Conservation (phyloP, 2,329 filamentous ascomycete genomes). For the Geoglossum cookeanum region DNA sequence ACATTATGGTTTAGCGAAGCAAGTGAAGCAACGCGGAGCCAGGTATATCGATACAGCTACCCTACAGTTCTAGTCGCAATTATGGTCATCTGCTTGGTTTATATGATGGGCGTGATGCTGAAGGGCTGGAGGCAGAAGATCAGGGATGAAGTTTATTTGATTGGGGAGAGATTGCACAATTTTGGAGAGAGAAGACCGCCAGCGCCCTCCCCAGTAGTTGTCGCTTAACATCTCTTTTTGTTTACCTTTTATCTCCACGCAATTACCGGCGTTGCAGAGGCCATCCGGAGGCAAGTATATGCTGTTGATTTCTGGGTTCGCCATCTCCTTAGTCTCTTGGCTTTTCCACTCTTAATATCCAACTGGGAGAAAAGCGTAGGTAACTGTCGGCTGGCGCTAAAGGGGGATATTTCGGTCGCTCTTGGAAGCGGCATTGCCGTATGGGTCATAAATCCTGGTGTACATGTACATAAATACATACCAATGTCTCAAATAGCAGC, state of each 20-base stretch:
- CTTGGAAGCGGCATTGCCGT: no score
- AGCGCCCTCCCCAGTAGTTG: not conserved
- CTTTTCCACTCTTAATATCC: no score
- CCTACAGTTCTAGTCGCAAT: conserved; percentile 40
- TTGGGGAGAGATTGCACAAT: conserved; percentile 88
- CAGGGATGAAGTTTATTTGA: conserved; percentile 86
- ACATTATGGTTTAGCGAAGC: conserved; percentile 18
- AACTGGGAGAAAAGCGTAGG: no score
- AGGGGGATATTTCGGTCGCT: no score
- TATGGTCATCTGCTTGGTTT: conserved; percentile 25
- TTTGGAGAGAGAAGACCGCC: conserved; percentile 43
- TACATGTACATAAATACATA: no score
- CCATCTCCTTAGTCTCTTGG: no score
- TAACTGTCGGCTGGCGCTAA: no score
- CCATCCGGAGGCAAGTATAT: no score
- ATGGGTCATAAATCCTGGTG: no score
- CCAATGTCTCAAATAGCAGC: no score
- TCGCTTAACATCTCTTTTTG: not conserved
- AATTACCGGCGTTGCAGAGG: not conserved
- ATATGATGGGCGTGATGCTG: conserved; percentile 29
- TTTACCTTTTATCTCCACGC: not conserved
- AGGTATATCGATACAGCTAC: conserved; percentile 51
- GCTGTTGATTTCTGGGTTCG: no score
- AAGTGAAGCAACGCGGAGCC: conserved; percentile 15
- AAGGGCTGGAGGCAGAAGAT: conserved; percentile 63